A percentile compares a stretch with the other conserved stretches of the same genome.
These are phyloP conservation scores for Hura crepitans DNA, from an alignment of 441 rosid genomes.

Conservation along the genomic window DNA sequence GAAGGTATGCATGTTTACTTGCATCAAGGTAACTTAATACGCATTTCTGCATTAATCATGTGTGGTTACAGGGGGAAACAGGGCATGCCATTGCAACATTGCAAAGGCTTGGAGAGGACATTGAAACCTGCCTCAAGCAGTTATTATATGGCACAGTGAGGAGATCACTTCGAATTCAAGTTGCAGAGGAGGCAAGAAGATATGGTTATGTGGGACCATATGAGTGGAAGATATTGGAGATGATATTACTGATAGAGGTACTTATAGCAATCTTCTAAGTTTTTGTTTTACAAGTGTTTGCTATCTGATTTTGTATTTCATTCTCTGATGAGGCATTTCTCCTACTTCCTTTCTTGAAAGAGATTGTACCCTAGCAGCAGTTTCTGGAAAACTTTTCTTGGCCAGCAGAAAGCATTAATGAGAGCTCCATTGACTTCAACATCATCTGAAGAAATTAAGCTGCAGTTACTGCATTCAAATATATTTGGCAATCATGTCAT, in stretches of 20 bases:
- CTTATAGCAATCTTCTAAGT: slow-evolving; percentile 10
- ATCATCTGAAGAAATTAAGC: slow-evolving; percentile 42
- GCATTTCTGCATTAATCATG: slow-evolving; percentile 33
- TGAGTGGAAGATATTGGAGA: slow-evolving; percentile 80
- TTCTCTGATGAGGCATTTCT: slow-evolving; percentile 28
- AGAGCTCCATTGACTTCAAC: slow-evolving; percentile 34
- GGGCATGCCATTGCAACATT: slow-evolving; percentile 78
- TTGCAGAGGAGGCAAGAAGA: slow-evolving; percentile 79
- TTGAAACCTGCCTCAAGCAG: slow-evolving; percentile 83
- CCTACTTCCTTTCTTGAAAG: slow-evolving; percentile 45
- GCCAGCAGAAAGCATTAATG: slow-evolving; percentile 49
- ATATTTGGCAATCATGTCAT: slow-evolving; percentile 40
- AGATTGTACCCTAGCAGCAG: slow-evolving; percentile 95
- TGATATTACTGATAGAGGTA: slow-evolving; percentile 86
- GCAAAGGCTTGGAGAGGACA: slow-evolving; percentile 96
- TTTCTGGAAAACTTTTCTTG: slow-evolving; percentile 80
- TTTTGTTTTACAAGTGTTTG: slow-evolving; percentile 21
- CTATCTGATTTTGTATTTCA: slow-evolving; percentile 25
- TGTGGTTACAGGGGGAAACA: slow-evolving; percentile 79
- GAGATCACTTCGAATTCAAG: slow-evolving; percentile 72
- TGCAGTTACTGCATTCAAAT: slow-evolving; percentile 47
- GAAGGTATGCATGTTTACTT: slow-evolving; percentile 52
- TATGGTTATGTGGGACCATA: slow-evolving; percentile 70
- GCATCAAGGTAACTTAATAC: slow-evolving; percentile 22
- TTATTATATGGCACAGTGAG: slow-evolving; percentile 93